These are phyloP conservation scores for Chamaecyparis obtusa DNA, from an alignment of 75 land plant species.

Conservation along the genomic window DNA sequence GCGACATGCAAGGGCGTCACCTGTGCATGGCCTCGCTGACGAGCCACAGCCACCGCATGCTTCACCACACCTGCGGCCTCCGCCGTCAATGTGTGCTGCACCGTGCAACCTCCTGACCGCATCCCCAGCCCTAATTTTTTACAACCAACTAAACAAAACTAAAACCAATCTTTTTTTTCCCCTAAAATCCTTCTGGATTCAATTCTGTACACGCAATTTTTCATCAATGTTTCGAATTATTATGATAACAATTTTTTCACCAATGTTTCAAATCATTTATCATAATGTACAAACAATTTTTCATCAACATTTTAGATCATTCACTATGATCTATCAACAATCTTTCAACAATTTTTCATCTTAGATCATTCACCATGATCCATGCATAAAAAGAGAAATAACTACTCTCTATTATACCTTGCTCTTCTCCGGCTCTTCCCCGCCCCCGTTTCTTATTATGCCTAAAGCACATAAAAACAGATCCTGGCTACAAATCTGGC, in stretches of 20 bases:
- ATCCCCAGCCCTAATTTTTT: neutral
- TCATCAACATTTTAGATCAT: no score
- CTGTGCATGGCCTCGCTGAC: conserved; percentile 59
- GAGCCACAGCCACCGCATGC: conserved; percentile 47
- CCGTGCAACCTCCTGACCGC: conserved; percentile 50
- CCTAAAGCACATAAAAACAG: conserved; percentile 7
- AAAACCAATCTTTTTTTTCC: neutral
- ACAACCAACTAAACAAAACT: neutral
- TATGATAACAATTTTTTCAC: no score
- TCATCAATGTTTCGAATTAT: no score
- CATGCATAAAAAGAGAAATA: no score
- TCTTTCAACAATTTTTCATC: no score
- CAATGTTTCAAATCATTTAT: no score
- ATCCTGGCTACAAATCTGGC: neutral
- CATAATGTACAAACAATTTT: no score
- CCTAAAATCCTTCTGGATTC: no score
- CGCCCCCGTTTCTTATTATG: conserved; percentile 1
- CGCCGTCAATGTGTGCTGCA: conserved; percentile 64
- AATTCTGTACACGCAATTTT: no score
- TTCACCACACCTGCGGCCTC: conserved; percentile 52
- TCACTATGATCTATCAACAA: no score
- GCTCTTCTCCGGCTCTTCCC: conserved; percentile 12
- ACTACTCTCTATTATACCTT: neutral
- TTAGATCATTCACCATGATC: no score
- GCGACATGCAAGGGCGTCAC: conserved; percentile 73